Evolutionary conservation across 2,329 filamentous ascomycete genomes (phyloP).

Genomic region (Neodidymelliopsis sp.): DNA sequence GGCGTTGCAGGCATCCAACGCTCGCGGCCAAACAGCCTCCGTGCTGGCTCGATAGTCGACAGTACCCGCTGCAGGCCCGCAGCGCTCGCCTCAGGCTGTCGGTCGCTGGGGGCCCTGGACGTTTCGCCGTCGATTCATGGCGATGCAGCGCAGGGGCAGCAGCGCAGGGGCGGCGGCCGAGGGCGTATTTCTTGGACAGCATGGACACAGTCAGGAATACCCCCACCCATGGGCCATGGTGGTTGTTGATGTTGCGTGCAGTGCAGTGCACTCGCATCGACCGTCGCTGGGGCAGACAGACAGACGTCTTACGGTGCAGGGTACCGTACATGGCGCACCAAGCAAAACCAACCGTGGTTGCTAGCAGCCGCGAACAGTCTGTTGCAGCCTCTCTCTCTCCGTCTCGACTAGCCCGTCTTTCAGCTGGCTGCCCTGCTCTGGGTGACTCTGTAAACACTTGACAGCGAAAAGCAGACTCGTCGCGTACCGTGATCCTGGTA

Average conservation of each 20-base stretch:
- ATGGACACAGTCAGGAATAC: constrained; percentile 38
- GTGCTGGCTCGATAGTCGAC: constrained; percentile 12
- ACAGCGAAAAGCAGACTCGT: no score
- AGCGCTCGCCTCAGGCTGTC: constrained; percentile 30
- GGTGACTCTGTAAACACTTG: no score
- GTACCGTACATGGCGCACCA: no score
- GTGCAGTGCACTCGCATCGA: no score
- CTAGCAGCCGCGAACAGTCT: constrained; percentile 29
- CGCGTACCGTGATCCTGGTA: constrained; percentile 30
- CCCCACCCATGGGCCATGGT: no score
- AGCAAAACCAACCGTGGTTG: constrained; percentile 39
- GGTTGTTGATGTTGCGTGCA: no score
- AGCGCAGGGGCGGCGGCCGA: constrained; percentile 27
- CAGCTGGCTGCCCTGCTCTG: not conserved
- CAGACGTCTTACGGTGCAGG: no score
- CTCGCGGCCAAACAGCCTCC: constrained; percentile 23
- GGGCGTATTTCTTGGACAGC: constrained; percentile 36
- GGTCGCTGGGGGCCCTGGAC: constrained; percentile 37
- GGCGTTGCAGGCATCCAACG: no score
- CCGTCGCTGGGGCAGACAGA: no score
- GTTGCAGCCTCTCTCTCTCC: not conserved
- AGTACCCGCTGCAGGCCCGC: constrained; percentile 30
- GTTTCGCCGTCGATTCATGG: constrained; percentile 39
- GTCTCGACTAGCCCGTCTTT: no score
- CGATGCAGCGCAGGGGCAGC: constrained; percentile 35